Percentiles rank a stretch among this genome's conserved stretches.
phyloP scores from a whole-genome alignment of 2,329 filamentous ascomycete species.

The Sarocladium strictum region DNA sequence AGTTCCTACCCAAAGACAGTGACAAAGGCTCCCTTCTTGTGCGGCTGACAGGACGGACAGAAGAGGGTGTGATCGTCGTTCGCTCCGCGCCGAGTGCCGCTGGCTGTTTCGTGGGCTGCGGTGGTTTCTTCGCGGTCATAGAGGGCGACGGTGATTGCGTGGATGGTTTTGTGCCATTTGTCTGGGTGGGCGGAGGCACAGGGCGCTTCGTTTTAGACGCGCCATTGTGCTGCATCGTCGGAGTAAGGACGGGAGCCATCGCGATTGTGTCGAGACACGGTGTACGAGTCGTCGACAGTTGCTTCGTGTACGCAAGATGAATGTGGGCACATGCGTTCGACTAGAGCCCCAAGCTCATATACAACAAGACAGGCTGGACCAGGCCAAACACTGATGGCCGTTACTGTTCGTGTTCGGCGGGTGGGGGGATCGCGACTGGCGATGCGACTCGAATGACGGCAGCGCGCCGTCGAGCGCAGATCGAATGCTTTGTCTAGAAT shows the following conservation, averaged over 20 bases:
- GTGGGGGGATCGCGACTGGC: neutral
- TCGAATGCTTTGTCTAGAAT: neutral
- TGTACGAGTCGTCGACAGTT: neutral
- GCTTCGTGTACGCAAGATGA: neutral
- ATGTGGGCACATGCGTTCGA: neutral
- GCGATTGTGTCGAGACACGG: conserved; percentile 14
- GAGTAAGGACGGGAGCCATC: conserved; percentile 52
- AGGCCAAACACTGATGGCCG: neutral
- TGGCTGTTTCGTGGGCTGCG: conserved; percentile 24
- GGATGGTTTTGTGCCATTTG: conserved; percentile 53
- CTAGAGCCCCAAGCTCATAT: neutral
- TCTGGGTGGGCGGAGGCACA: conserved; percentile 58
- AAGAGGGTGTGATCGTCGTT: conserved; percentile 32
- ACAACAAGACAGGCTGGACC: neutral
- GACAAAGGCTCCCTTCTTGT: conserved; percentile 45
- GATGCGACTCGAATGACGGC: conserved; percentile 9
- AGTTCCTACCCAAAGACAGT: conserved; percentile 34
- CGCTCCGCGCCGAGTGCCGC: conserved; percentile 26
- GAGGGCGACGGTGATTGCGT: conserved; percentile 56
- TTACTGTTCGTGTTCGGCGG: neutral
- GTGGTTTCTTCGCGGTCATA: conserved; percentile 51
- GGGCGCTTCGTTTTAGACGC: conserved; percentile 62
- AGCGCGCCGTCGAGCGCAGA: conserved; percentile 8
- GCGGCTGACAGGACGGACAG: conserved; percentile 48
- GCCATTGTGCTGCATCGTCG: conserved; percentile 34